Evolutionary conservation across 805 yeast species (phyloP).

Genomic region (Citeromyces nyonsensis): DNA sequence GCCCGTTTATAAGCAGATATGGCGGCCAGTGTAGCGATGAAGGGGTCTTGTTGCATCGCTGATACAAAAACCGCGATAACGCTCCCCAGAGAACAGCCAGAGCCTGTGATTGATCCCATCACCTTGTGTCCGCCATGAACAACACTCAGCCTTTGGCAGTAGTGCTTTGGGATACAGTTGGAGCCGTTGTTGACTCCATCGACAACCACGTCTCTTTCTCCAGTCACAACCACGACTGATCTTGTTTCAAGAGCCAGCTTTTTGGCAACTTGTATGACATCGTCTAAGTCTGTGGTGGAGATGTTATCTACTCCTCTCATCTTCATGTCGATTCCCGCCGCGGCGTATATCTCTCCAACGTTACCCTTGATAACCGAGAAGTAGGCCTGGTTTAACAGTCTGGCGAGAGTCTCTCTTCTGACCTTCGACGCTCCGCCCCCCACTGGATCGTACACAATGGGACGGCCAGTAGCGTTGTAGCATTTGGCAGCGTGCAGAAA

Average conservation of each 20-base stretch:
- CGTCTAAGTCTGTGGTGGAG: conserved; percentile 7
- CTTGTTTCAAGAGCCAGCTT: conserved; percentile 32
- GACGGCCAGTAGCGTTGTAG: conserved; percentile 40
- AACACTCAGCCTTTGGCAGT: conserved; percentile 13
- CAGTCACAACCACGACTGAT: conserved; percentile 60
- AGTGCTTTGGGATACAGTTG: conserved; percentile 5
- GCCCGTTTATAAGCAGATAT: conserved; percentile 44
- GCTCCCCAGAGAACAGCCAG: conserved; percentile 76
- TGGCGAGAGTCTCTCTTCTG: conserved; percentile 30
- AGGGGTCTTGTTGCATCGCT: conserved; percentile 21
- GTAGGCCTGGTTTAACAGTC: conserved; percentile 39
- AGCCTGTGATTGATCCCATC: conserved; percentile 62
- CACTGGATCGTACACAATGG: conserved; percentile 81
- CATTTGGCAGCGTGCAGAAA: conserved; percentile 35
- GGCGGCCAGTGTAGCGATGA: conserved; percentile 36
- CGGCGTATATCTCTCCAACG: conserved; percentile 56
- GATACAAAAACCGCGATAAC: conserved; percentile 45
- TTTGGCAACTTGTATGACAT: conserved; percentile 23
- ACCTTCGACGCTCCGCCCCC: conserved; percentile 72
- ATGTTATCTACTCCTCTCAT: conserved; percentile 65
- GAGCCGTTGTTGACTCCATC: conserved; percentile 20
- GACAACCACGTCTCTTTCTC: conserved; percentile 33
- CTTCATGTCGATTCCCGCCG: conserved; percentile 28
- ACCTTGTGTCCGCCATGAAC: conserved; percentile 42
- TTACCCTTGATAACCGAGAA: conserved; percentile 71